Evolutionary conservation across 176 grass and related monocot species (phyloP).

Genomic region (Pharus latifolius): DNA sequence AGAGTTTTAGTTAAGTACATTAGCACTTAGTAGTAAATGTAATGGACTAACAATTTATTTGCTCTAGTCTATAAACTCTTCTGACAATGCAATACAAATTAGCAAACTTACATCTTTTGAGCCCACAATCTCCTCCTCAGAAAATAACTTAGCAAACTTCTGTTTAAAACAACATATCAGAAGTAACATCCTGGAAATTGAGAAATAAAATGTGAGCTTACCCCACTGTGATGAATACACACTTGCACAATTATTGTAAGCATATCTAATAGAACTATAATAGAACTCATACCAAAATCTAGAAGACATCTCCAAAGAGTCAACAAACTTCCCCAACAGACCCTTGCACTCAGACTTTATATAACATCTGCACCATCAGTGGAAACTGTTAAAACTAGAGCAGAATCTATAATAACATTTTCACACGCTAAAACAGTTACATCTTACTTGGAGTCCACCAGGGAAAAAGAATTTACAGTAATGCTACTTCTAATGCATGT

Average conservation of each 20-base stretch:
- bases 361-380: slow-evolving; percentile 32
- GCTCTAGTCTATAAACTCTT: slow-evolving; percentile 10
- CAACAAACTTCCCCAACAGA: slow-evolving; percentile 44
- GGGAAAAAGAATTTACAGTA: slow-evolving; percentile 53
- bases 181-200: slow-evolving; percentile 61
- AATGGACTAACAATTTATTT: slow-evolving; percentile 8
- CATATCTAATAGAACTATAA: neutral
- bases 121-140: slow-evolving; percentile 70
- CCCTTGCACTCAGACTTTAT: slow-evolving; percentile 29
- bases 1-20: slow-evolving; percentile 28
- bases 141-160: slow-evolving; percentile 56
- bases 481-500: slow-evolving; percentile 74
- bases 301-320: slow-evolving; percentile 52
- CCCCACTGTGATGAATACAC: neutral
- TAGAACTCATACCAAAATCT: slow-evolving; percentile 78
- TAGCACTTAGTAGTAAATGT: slow-evolving; percentile 5
- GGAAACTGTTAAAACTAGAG: slow-evolving; percentile 18
- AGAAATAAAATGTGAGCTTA: slow-evolving; percentile 20
- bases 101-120: slow-evolving; percentile 70
- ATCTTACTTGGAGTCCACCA: slow-evolving; percentile 57
- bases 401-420: neutral
- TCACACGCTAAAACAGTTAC: slow-evolving; percentile 6
- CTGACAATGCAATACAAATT: slow-evolving; percentile 1
- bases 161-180: slow-evolving; percentile 68
- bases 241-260: neutral